Evolutionary conservation across 345 rosid species (phyloP).

Genomic region (Litchi chinensis): DNA sequence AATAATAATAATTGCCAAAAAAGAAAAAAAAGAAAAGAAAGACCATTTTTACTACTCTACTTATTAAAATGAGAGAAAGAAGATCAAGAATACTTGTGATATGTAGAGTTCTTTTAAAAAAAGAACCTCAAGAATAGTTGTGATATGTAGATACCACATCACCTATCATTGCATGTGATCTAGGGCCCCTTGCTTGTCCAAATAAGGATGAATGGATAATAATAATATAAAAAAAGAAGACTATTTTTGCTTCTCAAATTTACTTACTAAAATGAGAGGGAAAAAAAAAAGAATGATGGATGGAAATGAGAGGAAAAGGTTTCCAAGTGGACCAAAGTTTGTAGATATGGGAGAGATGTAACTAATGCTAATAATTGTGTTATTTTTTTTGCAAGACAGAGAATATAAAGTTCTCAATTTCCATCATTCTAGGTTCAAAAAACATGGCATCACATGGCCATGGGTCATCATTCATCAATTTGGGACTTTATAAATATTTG

Average conservation of each 20-base stretch:
- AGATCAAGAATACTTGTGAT: too few species aligned
- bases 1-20: too few species aligned
- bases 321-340: neutral
- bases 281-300: neutral
- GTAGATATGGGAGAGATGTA: neutral
- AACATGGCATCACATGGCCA: conserved; percentile 8
- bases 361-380: neutral
- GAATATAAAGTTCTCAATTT: neutral
- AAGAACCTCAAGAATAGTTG: too few species aligned
- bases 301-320: too few species aligned
- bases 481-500: neutral
- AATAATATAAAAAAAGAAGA: neutral
- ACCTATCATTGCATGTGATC: neutral
- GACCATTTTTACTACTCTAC: too few species aligned
- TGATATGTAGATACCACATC: neutral
- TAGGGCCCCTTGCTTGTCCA: neutral
- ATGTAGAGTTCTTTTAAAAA: too few species aligned
- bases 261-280: neutral
- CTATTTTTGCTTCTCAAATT: neutral
- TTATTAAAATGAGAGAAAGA: too few species aligned
- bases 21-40: too few species aligned
- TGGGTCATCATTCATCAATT: neutral
- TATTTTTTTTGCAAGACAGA: neutral
- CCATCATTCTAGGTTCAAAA: conserved; percentile 1
- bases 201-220: neutral